Conservation (phyloP, 768 basidiomycete species). For the Agaricus sinodeliciosus region DNA sequence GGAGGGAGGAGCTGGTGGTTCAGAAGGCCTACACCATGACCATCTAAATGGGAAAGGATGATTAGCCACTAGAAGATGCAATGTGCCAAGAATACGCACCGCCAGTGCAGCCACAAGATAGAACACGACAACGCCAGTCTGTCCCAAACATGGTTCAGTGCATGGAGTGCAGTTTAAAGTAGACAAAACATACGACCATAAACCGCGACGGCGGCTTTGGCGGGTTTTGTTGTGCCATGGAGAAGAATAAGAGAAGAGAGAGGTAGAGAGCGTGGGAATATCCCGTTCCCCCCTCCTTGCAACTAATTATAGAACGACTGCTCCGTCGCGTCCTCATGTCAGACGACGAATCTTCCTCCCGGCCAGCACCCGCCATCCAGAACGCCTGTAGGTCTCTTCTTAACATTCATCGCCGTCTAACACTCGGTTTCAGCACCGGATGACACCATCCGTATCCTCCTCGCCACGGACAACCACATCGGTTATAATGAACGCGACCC, state of each 20-base stretch:
- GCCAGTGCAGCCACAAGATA: constrained; percentile 86
- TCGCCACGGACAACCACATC: constrained; percentile 95
- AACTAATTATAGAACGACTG: background rate
- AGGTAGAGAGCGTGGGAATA: background rate
- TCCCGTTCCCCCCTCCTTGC: background rate
- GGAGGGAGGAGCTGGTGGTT: background rate
- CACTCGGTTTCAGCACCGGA: constrained; percentile 37
- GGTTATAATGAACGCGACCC: constrained; percentile 95
- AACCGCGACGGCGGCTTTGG: constrained; percentile 31
- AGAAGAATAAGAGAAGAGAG: background rate
- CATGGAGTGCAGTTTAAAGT: background rate
- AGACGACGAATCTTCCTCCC: constrained; percentile 15
- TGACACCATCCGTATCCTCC: constrained; percentile 74
- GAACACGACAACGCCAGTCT: constrained; percentile 76
- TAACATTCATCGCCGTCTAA: background rate
- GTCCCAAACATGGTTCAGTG: background rate
- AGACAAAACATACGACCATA: constrained; percentile 34
- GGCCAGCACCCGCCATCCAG: constrained; percentile 16
- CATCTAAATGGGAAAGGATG: constrained; percentile 48
- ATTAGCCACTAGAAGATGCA: background rate
- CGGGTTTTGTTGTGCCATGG: constrained; percentile 7
- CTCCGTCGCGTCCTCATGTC: constrained; percentile 15
- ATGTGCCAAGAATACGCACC: constrained; percentile 41
- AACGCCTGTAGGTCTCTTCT: constrained; percentile 17
- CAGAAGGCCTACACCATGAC: constrained; percentile 66